Conservation (phyloP, 192 early-diverging fungal genomes). For the Coemansia sp. region DNA sequence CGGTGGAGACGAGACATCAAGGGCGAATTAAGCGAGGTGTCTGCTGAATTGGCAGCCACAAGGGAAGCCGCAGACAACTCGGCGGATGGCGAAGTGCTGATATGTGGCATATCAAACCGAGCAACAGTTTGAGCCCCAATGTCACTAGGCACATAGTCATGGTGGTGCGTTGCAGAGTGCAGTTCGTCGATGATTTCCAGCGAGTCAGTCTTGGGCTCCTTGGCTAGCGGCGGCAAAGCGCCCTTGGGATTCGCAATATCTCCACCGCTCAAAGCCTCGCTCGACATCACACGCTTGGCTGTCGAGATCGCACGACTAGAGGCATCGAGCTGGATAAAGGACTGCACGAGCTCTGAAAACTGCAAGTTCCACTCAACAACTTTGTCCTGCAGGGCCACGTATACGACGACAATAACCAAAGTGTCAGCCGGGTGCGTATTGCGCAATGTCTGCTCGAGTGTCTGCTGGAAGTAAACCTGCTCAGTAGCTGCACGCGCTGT, state of each 20-base stretch:
- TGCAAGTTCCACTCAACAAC: constrained; percentile 84
- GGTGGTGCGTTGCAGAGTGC: constrained; percentile 34
- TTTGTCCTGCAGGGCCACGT: constrained; percentile 76
- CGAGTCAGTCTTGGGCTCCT: constrained; percentile 37
- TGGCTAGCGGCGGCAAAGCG: not conserved
- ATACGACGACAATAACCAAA: constrained; percentile 77
- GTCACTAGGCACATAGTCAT: constrained; percentile 15
- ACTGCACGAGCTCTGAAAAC: constrained; percentile 76
- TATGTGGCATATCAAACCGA: constrained; percentile 39
- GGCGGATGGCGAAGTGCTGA: constrained; percentile 32
- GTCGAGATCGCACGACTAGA: constrained; percentile 4
- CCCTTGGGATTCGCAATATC: not conserved
- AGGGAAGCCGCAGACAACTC: not conserved
- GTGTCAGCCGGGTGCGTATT: constrained; percentile 78
- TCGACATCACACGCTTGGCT: constrained; percentile 14
- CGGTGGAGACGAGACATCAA: constrained; percentile 47
- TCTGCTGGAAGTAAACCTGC: constrained; percentile 80
- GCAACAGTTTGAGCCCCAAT: not conserved
- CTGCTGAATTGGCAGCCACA: not conserved
- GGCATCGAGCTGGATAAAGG: constrained; percentile 79
- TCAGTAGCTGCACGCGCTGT: constrained; percentile 71
- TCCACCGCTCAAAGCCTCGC: not conserved
- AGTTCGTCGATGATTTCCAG: constrained; percentile 49
- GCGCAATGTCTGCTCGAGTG: constrained; percentile 81
- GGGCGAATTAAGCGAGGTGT: not conserved